Conservation (phyloP, 2,329 filamentous ascomycete species). For the Epichloe gansuensis region DNA sequence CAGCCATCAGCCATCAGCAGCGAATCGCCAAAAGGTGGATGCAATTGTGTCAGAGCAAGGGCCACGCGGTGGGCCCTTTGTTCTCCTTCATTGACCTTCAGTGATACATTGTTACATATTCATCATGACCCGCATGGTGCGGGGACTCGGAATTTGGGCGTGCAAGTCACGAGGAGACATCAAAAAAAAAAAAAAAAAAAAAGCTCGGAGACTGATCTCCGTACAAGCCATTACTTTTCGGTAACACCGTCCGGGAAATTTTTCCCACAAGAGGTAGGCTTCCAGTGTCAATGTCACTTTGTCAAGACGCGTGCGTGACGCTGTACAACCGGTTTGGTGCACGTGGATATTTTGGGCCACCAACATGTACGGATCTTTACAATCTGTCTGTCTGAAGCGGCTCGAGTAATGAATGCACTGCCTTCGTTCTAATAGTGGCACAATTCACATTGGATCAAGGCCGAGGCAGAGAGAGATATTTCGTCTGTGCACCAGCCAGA, state of each 20-base stretch:
- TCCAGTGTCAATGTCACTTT: background rate
- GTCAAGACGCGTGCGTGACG: background rate
- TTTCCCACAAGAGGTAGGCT: background rate
- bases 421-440: background rate
- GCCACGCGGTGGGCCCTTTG: background rate
- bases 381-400: too few relatives aligned
- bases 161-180: background rate
- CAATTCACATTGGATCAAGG: background rate
- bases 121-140: background rate
- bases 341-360: background rate
- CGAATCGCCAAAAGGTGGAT: too few relatives aligned
- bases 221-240: background rate
- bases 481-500: slow-evolving; percentile 1
- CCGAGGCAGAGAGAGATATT: background rate
- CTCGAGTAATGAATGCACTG: background rate
- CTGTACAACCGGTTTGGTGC: background rate
- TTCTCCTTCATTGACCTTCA: slow-evolving; percentile 1
- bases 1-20: too few relatives aligned
- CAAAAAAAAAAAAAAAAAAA: background rate
- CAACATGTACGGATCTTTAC: too few relatives aligned
- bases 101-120: too few relatives aligned
- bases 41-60: background rate
- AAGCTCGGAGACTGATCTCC: background rate
- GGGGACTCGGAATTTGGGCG: background rate
- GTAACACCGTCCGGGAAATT: background rate